Evolutionary conservation across 2,329 filamentous ascomycete species (phyloP), one percentile per base, ranked within the genome.

Genomic region (Fusarium liriodendri): DNA sequence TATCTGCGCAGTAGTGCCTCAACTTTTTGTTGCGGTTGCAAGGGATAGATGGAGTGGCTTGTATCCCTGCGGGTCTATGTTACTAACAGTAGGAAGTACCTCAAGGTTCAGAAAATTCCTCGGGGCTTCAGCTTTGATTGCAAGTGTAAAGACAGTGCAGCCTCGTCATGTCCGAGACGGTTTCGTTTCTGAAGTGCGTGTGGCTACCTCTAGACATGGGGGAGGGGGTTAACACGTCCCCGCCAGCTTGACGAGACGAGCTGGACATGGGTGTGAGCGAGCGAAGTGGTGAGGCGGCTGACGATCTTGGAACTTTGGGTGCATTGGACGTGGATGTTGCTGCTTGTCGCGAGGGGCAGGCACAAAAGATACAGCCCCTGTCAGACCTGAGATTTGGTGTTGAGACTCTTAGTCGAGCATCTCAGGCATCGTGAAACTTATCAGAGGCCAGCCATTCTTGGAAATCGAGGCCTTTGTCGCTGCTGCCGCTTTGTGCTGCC

Each of bases 331-430:
- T 66, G 62, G 66, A 70, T 50, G 69, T 57, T 69, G 64, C 29
- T 42, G 45, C 45, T 75, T 70, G 67, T 64, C 52, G 68, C 65
- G 55, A 70, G 58, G 47, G 63, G 60, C 69, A 72, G 10, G 72
- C 68, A 72, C 72, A 66, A 59, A 52, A 66, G 66, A 72, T 62
- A 47, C 66, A 69, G 72, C 58, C 50, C 35, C 70, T 69, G 65
- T 47, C 72, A 69, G 66, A 74, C 60, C 68, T 47, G 45, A 66
- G 35, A 32, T 72, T 29, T 60, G 69, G 58, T 58, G 69, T 58
- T 58, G 59, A 72, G 47, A 37, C 38, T 63, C 47, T 50, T 5
- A 54, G 35, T 33, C 38, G 61, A 38, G 14, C n/a, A 57, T 38
- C 35, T 27, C 16, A 25, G 13, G 32, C 22, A 7, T 57, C 16